Evolutionary conservation across 805 yeast species (phyloP), one percentile per base, ranked within the genome.

Genomic region (Scheffersomyces lignosus): DNA sequence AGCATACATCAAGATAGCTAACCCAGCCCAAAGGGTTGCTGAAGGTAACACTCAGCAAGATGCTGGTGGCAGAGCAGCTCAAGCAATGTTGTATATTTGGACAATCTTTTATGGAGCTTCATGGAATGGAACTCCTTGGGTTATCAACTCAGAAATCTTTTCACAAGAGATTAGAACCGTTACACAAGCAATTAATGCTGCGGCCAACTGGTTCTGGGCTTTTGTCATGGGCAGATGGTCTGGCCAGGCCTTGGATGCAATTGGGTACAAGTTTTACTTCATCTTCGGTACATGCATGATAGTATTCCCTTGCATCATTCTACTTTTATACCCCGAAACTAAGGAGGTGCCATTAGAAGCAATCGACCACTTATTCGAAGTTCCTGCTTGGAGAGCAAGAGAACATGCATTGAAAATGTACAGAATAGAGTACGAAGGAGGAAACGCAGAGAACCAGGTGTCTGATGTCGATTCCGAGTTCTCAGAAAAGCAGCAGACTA

Each of bases 131-230:
- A 66, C 71, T 2, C 70, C 73, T 7, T 73, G 71, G 66, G 71
- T 71, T 18, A 66, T 70, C 47, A 67, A 72, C 44, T 60, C 75
- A 4, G 78, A 73, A 41, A 66, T 71, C 13, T 71, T 69, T 47
- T 65, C 69, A n/a, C 65, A 66, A 29, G 61, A 66, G 15, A 62
- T 71, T 28, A 52, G 77, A 45, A 65, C 67, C 9, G 63, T 65
- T 4, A 66, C 70, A 12, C 70, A 65, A 43, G 65, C 72, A 16
- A 53, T 71, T 36, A 70, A 70, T 40, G 70, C 76, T 0, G 58
- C 73, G 5, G 60, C 71, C 18, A 68, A 70, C 36, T 72, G 78
- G 78, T 65, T 71, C 46, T 70, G 76, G 69, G 74, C 73, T 5
- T 73, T 73, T 45, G 64, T 73, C 38, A 65, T 72, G 58, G 75